phyloP scores from a whole-genome alignment of 1,284 basidiomycete species.

The Kwoniella shivajii region DNA sequence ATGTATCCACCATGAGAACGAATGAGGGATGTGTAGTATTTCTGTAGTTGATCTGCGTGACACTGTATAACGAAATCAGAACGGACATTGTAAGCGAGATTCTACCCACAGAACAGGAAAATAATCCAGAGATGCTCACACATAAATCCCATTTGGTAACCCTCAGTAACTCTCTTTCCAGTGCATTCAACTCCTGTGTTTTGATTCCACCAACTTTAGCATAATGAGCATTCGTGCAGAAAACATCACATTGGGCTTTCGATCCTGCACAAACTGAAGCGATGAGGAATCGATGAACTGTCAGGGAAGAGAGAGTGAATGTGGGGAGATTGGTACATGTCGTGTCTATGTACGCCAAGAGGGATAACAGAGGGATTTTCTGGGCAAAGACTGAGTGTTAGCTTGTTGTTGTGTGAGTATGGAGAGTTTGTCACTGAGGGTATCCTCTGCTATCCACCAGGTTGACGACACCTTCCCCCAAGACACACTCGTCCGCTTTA shows the following conservation, averaged over 20 bases:
- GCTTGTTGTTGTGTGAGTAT: too few relatives aligned
- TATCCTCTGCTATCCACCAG: too few relatives aligned
- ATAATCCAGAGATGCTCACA: conserved; percentile 62
- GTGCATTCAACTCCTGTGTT: conserved; percentile 81
- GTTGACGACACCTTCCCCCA: too few relatives aligned
- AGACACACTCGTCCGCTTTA: too few relatives aligned
- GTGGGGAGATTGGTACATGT: conserved; percentile 74
- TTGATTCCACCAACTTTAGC: conserved; percentile 92
- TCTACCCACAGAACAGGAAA: too few relatives aligned
- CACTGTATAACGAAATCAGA: conserved; percentile 42
- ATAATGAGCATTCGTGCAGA: conserved; percentile 89
- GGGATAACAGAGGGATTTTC: conserved; percentile 85
- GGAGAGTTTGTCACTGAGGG: too few relatives aligned
- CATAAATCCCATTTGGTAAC: conserved; percentile 89
- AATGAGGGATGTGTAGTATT: conserved; percentile 56
- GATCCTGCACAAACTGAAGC: conserved; percentile 81
- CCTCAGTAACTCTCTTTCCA: conserved; percentile 87
- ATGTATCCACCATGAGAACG: conserved; percentile 50
- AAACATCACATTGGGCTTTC: conserved; percentile 89
- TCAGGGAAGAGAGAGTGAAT: conserved; percentile 89
- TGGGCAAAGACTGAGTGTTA: conserved; percentile 46
- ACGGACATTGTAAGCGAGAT: too few relatives aligned
- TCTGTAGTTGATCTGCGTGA: conserved; percentile 51
- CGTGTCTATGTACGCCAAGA: conserved; percentile 91
- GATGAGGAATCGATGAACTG: conserved; percentile 93